Base-by-base conservation (phyloP, 805 yeast genomes). In the Teunomyces panamensis region DNA sequence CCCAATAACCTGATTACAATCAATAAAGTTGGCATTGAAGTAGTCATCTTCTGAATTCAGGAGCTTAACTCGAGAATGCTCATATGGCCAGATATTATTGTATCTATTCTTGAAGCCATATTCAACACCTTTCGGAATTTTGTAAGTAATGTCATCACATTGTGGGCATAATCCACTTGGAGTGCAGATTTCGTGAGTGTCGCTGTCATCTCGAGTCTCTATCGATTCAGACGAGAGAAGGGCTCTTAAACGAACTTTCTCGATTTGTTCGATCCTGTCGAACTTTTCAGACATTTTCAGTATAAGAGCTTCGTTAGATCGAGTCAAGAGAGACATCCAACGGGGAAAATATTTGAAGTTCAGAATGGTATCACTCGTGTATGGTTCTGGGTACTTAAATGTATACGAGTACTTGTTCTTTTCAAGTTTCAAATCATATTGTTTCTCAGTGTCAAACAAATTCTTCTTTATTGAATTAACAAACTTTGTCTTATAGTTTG, bases 81-180 rank as follows among this genome's bases (percentile, higher is more conserved):
- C 79, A 55, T 73, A 74, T 0, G 79, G 79, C 77, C 77, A 74
- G 8, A 74, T 66, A 46, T 74, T 74, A 33, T 72, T 68, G 58
- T 74, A 74, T 42, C 79, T 56, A 50, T 74, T 53, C 33, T 53
- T 53, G 42, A 50, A 53, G 3, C 56, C 56, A 28, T 62, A 67
- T 49, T 74, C 79, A 8, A 74, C 65, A 0, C 79, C 79, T 45
- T 63, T 57, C 1, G 79, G 78, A 13, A 74, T 58, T 43, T 64
- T 62, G 48, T 71, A 74, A 17, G 57, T 57, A 42, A 66, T 72
- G 3, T 61, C 58, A 49, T 73, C 77, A 56, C 78, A 74, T 30
- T 64, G 61, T 2, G 75, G 74, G 47, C 79, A 74, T 42, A 71
- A 63, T 2, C 71, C 64, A 48, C 63, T 63, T 5, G 79, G 77